A percentile compares a stretch with the other conserved stretches of the same genome.
phyloP scores from a whole-genome alignment of 352 stramenopile genomes.

The Achlya hypogyna region DNA sequence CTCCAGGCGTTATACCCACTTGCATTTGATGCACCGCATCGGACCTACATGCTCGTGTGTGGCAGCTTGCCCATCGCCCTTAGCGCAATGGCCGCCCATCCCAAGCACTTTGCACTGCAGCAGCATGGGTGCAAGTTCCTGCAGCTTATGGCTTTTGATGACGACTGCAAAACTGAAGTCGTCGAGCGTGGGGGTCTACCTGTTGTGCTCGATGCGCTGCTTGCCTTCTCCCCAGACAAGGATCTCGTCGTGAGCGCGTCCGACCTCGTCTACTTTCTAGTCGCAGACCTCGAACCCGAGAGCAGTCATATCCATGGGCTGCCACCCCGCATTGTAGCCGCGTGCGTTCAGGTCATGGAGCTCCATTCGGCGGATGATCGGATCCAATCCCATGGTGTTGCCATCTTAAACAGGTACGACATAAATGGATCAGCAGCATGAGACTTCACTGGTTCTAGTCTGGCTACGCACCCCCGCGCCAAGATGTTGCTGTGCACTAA shows the following conservation, averaged over 20 bases:
- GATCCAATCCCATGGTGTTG: slow-evolving; percentile 43
- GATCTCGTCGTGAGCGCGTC: slow-evolving; percentile 35
- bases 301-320: slow-evolving; percentile 1
- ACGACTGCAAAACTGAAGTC: slow-evolving; percentile 41
- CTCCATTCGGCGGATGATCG: slow-evolving; percentile 27
- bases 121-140: slow-evolving; percentile 53
- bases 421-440: not conserved
- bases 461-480: slow-evolving; percentile 25
- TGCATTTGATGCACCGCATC: slow-evolving; percentile 33
- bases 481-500: slow-evolving; percentile 22
- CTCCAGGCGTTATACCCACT: slow-evolving; percentile 46
- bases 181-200: slow-evolving; percentile 26
- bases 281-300: slow-evolving; percentile 33
- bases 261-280: slow-evolving; percentile 49
- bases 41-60: slow-evolving; percentile 25
- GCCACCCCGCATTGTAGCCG: slow-evolving; percentile 21
- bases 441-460: slow-evolving; percentile 1
- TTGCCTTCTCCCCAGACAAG: slow-evolving; percentile 28
- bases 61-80: slow-evolving; percentile 30
- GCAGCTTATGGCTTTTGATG: slow-evolving; percentile 54
- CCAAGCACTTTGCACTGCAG: slow-evolving; percentile 29
- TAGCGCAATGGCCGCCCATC: slow-evolving; percentile 29
- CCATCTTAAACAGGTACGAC: slow-evolving; percentile 37
- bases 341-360: slow-evolving; percentile 31
- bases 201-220: slow-evolving; percentile 29